phyloP scores from a whole-genome alignment of 805 yeast genomes.

The Teunomyces panamensis region DNA sequence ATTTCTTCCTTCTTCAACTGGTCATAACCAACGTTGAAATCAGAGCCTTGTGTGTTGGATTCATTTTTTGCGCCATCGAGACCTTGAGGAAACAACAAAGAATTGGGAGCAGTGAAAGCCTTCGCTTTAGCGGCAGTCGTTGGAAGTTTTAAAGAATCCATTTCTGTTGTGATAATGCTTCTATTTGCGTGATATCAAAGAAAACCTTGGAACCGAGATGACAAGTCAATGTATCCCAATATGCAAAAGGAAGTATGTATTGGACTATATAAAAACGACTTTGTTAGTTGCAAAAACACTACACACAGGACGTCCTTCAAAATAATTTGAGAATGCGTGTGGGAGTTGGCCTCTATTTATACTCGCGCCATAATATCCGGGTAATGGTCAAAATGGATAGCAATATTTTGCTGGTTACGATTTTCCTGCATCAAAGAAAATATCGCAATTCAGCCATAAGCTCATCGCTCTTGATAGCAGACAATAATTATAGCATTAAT shows the following conservation, averaged over 20 bases:
- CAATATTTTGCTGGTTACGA: slow-evolving; percentile 1
- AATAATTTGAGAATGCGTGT: slow-evolving; percentile 2
- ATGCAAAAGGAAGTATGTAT: slow-evolving; percentile 3
- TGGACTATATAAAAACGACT: slow-evolving; percentile 2
- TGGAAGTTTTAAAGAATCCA: slow-evolving; percentile 76
- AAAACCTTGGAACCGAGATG: slow-evolving; percentile 22
- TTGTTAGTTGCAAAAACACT: neutral
- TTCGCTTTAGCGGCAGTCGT: slow-evolving; percentile 76
- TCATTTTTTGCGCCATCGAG: slow-evolving; percentile 24
- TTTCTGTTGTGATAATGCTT: slow-evolving; percentile 16
- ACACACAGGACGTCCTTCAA: slow-evolving; percentile 3
- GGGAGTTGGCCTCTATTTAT: slow-evolving; percentile 22
- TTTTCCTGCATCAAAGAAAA: neutral
- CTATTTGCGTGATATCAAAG: slow-evolving; percentile 3
- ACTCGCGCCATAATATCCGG: slow-evolving; percentile 19
- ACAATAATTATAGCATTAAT: neutral
- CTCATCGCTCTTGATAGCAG: neutral
- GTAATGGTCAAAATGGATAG: slow-evolving; percentile 12
- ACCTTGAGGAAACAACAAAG: slow-evolving; percentile 62
- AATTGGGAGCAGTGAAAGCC: slow-evolving; percentile 65
- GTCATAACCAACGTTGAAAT: slow-evolving; percentile 8
- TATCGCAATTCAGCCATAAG: neutral
- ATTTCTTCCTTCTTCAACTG: slow-evolving; percentile 13
- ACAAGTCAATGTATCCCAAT: slow-evolving; percentile 45
- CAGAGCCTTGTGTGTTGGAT: slow-evolving; percentile 10